Base-by-base conservation (phyloP, 1,139 yeast species). In the Yamadazyma songkhlaensis region DNA sequence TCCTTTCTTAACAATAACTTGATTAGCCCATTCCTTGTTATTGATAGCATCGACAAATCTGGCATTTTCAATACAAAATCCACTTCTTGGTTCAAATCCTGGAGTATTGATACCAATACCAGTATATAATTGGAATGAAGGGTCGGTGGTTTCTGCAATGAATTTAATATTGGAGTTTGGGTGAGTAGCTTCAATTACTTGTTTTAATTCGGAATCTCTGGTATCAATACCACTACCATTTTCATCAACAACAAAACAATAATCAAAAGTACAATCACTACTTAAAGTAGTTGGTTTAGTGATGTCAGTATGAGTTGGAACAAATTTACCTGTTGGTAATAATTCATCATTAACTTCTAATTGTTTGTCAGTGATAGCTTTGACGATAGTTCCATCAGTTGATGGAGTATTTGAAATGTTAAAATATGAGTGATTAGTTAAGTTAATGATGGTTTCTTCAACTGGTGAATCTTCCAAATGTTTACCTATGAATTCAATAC, bases 391-490 rank as follows among this genome's bases (percentile, higher is more conserved):
- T 9, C 68, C 72, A 36, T 68, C 65, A 17, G 64, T 62, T 6
- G 58, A 51, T 9, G 43, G 39, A 9, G 54, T 48, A 20, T 52
- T 54, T 17, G 62, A 49, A 26, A 64, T 47, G 50, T 74, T 78
- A 67, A 79, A 79, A 57, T 79, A 81, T 12, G 81, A 61, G 53
- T 82, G 89, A 57, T 81, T 82, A 35, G 87, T 79, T 55, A 82
- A 60, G 49, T 77, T 75, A 36, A 81, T 65, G 22, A 74, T 63
- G 3, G 88, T 79, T 34, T 72, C 63, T 29, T 63, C 58, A 50
- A 57, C 62, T 12, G 51, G 45, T 4, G 70, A 54, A n/a, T 61
- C 57, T 4, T 62, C 62, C 25, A 67, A 56, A 33, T 77, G 55
- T 15, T 54, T 53, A 20, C 79, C 74, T 46, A 67, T 68, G 51